A percentile compares a stretch with the other conserved stretches of the same genome.
Conservation (phyloP, 768 basidiomycete genomes). For the Collybiopsis confluens region DNA sequence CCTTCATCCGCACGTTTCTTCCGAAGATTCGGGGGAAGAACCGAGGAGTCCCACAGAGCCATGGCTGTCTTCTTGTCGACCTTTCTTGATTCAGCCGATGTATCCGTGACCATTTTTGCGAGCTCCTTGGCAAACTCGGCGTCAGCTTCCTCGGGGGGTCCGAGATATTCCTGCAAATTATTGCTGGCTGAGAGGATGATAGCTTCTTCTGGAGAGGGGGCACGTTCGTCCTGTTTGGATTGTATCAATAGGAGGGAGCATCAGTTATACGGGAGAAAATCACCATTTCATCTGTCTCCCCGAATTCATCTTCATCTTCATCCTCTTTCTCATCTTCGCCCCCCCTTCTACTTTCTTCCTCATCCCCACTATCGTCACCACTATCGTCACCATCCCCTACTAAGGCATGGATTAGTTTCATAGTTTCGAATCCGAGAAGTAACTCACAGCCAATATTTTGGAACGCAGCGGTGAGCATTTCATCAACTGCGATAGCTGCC, state of each 20-base stretch:
- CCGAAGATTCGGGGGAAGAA: slow-evolving; percentile 60
- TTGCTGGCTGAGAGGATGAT: slow-evolving; percentile 60
- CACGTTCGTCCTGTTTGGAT: slow-evolving; percentile 56
- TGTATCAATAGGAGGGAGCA: background rate
- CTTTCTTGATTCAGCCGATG: slow-evolving; percentile 75
- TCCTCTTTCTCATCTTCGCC: slow-evolving; percentile 50
- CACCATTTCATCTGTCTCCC: slow-evolving; percentile 47
- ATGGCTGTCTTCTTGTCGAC: slow-evolving; percentile 86
- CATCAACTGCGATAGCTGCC: slow-evolving; percentile 85
- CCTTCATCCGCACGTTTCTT: slow-evolving; percentile 63
- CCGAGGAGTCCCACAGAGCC: slow-evolving; percentile 85
- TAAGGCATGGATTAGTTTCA: too few relatives aligned
- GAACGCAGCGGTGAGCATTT: slow-evolving; percentile 70
- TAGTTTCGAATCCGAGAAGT: too few relatives aligned
- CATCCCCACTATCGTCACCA: slow-evolving; percentile 51
- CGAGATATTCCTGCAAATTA: slow-evolving; percentile 62
- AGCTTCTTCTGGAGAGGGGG: slow-evolving; percentile 79
- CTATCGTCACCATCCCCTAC: slow-evolving; percentile 42
- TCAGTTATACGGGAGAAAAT: background rate
- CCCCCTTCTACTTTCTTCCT: slow-evolving; percentile 37
- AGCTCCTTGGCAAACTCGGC: slow-evolving; percentile 94
- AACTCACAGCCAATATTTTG: slow-evolving; percentile 47
- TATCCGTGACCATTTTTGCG: slow-evolving; percentile 90
- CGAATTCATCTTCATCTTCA: slow-evolving; percentile 48
- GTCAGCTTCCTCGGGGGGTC: slow-evolving; percentile 85